Base-by-base conservation (phyloP, 2,329 filamentous ascomycete genomes). In the Paradendryphiella salina region DNA sequence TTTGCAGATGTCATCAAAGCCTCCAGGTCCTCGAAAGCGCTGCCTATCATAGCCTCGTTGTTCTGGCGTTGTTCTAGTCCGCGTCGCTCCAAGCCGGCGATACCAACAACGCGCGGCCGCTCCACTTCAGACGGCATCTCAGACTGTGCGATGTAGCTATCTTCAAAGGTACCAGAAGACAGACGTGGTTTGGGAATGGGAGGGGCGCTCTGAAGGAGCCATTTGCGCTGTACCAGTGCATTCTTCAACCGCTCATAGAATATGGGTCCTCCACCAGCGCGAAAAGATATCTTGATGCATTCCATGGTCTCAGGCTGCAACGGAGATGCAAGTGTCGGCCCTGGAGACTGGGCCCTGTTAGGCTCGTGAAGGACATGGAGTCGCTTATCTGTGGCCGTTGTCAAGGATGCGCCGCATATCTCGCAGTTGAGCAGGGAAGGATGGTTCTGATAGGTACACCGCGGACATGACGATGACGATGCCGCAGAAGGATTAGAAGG, bases 1-100 rank as follows among this genome's bases (percentile, higher is more conserved):
- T 97, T 96, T 4, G 94, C 94, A 3, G 93, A 96, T 3, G 92
- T 90, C 93, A 97, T 99, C 31, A 99, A 80, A 3, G 94, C 92
- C 70, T 97, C 93, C 0, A 99, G 82, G 66, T 99, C 94, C 70
- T 96, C 93, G 65, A 99, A 99, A 0, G 94, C 92, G 59, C 84
- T 91, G 20, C 93, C 93, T 58, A 99, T 96, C 41, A 96, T 86
- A 8, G 90, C 76, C 72, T 96, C 91, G 63, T 96, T 97, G 72
- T 96, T 96, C 75, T 90, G 93, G 50, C 90, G 87, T 66, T 91
- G 84, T 62, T 92, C 89, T 5, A 93, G 75, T 0, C 90, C 89
- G 55, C 91, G 85, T 64, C 90, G 87, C 71, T 99, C 94, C 1
- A 99, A 80, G 0, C 92, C 93, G 8, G 93, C 93, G 63, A 99